Evolutionary conservation across 306 rosid species (phyloP), one percentile per base, ranked within the genome.

Genomic region (Corylus heterophylla): DNA sequence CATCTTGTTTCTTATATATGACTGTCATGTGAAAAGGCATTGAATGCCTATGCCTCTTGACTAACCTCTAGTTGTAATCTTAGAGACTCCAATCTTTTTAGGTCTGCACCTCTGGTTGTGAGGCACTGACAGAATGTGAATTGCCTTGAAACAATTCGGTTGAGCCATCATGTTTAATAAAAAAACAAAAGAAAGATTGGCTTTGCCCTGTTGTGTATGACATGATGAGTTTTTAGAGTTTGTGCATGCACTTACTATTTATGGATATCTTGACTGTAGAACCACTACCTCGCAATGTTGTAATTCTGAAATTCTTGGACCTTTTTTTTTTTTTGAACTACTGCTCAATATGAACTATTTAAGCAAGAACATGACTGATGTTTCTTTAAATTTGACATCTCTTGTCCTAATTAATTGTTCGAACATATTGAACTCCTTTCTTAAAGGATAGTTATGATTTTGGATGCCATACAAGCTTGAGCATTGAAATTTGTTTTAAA

Each of bases 41-140:
- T 18, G 37, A 63, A 61, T 63, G 27, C 75, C 42, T 63, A 37
- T 70, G 22, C 66, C 51, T 71, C 58, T 49, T 2, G 75, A 48
- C 58, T 49, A 22, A 48, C 13, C 59, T 49, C 51, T 67, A 42
- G 12, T 25, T 61, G 31, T 49, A 48, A 12, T 45, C 71, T 49
- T 6, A 66, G 70, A 68, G 61, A 8, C 44, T 48, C 45, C 45
- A 22, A 35, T 20, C 29, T 25, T 37, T 58, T 31, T 35, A 37
- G 69, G 55, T 69, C 35, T 29, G 47, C 54, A 44, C 31, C 50
- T 8, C 4, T 39, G n/a, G 20, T 49, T 20, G 27, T 50, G 17
- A 31, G 61, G 77, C 49, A 12, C 54, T 71, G 20, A 39, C 27
- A 12, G 31, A 71, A 71, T 16, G 47, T 35, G 4, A 64, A 35